Evolutionary conservation across 805 yeast species (phyloP).

Genomic region (Maudiozyma turicensis): DNA sequence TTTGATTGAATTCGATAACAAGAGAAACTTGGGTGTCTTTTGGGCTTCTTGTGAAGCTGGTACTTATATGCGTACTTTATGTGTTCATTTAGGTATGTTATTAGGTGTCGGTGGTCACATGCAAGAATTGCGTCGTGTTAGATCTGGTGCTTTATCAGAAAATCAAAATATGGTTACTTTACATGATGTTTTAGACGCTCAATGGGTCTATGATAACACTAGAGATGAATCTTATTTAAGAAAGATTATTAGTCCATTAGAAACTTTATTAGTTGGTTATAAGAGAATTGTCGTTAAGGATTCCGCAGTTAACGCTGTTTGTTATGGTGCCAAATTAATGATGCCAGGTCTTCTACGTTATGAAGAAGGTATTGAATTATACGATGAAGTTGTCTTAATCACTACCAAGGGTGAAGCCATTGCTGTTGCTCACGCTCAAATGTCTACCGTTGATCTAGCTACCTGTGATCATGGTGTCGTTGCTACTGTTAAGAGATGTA

Average conservation of each 20-base stretch:
- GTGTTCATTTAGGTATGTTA: slow-evolving; percentile 98
- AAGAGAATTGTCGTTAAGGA: slow-evolving; percentile 93
- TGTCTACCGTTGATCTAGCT: slow-evolving; percentile 95
- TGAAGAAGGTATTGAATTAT: slow-evolving; percentile 93
- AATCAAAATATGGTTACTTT: slow-evolving; percentile 86
- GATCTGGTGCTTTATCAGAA: slow-evolving; percentile 93
- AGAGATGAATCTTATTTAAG: slow-evolving; percentile 94
- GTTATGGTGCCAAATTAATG: slow-evolving; percentile 98
- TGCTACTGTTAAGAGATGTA: slow-evolving; percentile 97
- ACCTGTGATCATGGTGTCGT: slow-evolving; percentile 97
- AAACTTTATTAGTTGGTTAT: slow-evolving; percentile 85
- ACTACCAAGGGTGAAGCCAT: slow-evolving; percentile 99
- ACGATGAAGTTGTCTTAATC: slow-evolving; percentile 95
- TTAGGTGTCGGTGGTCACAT: slow-evolving; percentile 98
- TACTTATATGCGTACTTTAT: slow-evolving; percentile 97
- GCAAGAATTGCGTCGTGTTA: slow-evolving; percentile 99
- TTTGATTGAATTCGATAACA: slow-evolving; percentile 86
- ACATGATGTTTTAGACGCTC: slow-evolving; percentile 97
- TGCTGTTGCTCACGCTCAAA: slow-evolving; percentile 96
- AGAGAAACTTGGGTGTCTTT: slow-evolving; percentile 93
- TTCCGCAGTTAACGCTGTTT: slow-evolving; percentile 94
- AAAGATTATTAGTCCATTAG: slow-evolving; percentile 89
- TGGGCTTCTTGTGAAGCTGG: slow-evolving; percentile 99
- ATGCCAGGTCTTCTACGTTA: slow-evolving; percentile 96
- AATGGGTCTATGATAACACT: slow-evolving; percentile 94